Evolutionary conservation across 2,329 filamentous ascomycete genomes (phyloP), one percentile per base, ranked within the genome.

Genomic region (Ilyonectria robusta): DNA sequence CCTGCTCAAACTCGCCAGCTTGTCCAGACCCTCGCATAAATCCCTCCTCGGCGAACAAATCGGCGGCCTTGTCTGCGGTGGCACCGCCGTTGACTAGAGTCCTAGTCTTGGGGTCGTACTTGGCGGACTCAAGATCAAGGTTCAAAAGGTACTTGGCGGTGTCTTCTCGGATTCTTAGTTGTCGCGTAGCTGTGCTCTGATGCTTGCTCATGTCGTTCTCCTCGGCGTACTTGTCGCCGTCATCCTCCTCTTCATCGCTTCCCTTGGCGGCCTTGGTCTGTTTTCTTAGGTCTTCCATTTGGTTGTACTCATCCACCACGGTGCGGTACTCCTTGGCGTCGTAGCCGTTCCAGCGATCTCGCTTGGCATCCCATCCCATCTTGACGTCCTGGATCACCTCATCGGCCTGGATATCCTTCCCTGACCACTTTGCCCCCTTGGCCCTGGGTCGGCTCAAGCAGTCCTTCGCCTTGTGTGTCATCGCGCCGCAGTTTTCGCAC

Each of bases 341-440:
- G 81, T 97, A 99, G n/a, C 95, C 95, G 78, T 98, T 98, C 95
- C 96, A 99, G 48, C 95, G 90, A 83, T 99, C 96, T 73, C 96
- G 88, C 84, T 99, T 99, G 23, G 96, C 96, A 80, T 99, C 97
- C 94, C 95, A 99, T 4, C 95, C 94, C 54, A 98, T 84, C 51
- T 93, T 90, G 17, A 98, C 91, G 62, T 97, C 91, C 78, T 97
- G 92, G 13, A 97, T 85, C 10, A 92, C 84, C 77, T 98, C 94
- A 79, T 99, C 97, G 33, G 95, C 94, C 78, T 97, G 92, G 61
- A 99, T 99, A 78, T 98, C 92, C 77, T 90, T 92, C 23, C 96
- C 96, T 0, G 95, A 97, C 90, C 93, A 98, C 78, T 92, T 94
- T 11, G 96, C 96, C 69, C 96, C 95, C 63, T 92, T 91, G 58